These are phyloP conservation scores for Neurospora hispaniola DNA, from an alignment of 495 filamentous ascomycete genomes.

Conservation along the genomic window DNA sequence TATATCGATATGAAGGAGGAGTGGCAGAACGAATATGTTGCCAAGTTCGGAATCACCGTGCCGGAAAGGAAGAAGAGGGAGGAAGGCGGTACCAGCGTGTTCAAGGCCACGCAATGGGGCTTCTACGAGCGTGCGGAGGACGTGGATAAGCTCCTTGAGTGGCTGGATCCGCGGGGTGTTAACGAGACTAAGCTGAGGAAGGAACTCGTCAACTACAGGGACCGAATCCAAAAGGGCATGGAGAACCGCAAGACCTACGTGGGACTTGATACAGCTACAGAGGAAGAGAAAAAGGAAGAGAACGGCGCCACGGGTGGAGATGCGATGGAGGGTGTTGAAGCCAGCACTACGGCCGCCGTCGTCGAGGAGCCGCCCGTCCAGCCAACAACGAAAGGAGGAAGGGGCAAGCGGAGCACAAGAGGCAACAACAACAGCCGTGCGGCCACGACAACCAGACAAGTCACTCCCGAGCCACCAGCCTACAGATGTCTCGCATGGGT, in stretches of 20 bases:
- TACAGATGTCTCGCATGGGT: constrained; percentile 74
- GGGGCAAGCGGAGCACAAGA: constrained; percentile 66
- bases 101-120: constrained; percentile 74
- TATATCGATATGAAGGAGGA: constrained; percentile 61
- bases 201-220: constrained; percentile 67
- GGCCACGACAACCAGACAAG: constrained; percentile 28
- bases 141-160: constrained; percentile 68
- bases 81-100: constrained; percentile 72
- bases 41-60: constrained; percentile 66
- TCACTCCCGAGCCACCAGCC: constrained; percentile 36
- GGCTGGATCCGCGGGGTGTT: constrained; percentile 76
- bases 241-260: constrained; percentile 63
- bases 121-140: constrained; percentile 73
- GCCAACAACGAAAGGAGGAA: constrained; percentile 25
- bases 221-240: constrained; percentile 74
- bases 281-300: constrained; percentile 43
- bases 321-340: constrained; percentile 10
- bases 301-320: constrained; percentile 14
- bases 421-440: constrained; percentile 41
- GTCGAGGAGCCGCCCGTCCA: neutral
- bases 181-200: constrained; percentile 79
- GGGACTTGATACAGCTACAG: constrained; percentile 25
- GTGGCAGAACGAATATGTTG: constrained; percentile 49
- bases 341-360: neutral
- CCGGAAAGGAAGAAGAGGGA: constrained; percentile 78